A percentile compares a stretch with the other conserved stretches of the same genome.
phyloP scores from a whole-genome alignment of 805 yeast species.

The Komagataella phaffii region DNA sequence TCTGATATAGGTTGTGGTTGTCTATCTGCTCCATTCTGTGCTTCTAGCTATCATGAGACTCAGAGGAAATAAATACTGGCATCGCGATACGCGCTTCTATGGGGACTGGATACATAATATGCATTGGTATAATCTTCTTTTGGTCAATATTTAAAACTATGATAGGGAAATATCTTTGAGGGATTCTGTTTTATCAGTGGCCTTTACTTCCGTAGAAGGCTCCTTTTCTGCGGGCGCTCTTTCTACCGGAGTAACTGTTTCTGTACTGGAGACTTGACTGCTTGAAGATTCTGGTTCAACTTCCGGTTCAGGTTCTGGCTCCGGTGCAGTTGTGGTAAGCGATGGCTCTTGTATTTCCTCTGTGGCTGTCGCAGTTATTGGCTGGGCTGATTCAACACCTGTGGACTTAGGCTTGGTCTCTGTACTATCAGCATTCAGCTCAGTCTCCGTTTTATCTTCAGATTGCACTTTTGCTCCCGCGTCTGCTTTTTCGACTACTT shows the following conservation, averaged over 20 bases:
- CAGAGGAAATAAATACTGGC: background rate
- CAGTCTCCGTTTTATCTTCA: conserved; percentile 1
- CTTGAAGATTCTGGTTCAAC: conserved; percentile 1
- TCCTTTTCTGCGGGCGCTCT: background rate
- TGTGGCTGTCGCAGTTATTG: conserved; percentile 3
- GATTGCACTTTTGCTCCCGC: conserved; percentile 3
- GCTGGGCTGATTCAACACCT: background rate
- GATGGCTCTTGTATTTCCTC: background rate
- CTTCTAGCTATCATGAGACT: background rate
- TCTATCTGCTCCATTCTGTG: background rate
- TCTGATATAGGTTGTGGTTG: background rate
- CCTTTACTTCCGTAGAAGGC: background rate
- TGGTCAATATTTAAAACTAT: background rate
- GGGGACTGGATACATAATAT: background rate
- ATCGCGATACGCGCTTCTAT: background rate
- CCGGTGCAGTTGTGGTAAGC: background rate
- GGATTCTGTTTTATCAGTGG: background rate
- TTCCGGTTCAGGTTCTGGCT: background rate
- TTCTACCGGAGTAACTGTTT: background rate
- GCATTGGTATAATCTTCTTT: background rate
- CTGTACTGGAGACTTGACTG: background rate
- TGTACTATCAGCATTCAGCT: background rate
- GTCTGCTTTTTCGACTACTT: background rate
- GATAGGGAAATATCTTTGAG: background rate
- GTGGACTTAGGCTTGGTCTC: background rate